Percentiles rank a stretch among this genome's conserved stretches.
These are phyloP conservation scores for Spergularia marina DNA, from an alignment of 148 eudicot species.

Conservation along the genomic window DNA sequence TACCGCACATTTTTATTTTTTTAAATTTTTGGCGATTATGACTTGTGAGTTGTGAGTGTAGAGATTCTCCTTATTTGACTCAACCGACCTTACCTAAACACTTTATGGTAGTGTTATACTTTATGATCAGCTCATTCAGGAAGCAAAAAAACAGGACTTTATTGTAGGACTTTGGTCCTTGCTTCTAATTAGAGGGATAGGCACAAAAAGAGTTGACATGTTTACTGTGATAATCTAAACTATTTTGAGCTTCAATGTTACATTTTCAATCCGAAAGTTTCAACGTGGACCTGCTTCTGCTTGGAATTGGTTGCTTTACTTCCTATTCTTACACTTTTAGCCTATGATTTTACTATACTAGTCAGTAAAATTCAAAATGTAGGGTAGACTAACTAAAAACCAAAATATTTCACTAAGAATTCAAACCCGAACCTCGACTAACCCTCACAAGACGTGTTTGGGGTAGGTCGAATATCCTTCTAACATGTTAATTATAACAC, in stretches of 20 bases:
- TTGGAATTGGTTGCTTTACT: slow-evolving; percentile 26
- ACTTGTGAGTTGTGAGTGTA: background rate
- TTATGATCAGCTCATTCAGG: slow-evolving; percentile 12
- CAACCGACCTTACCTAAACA: background rate
- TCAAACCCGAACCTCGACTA: too few species aligned
- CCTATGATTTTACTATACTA: too few species aligned
- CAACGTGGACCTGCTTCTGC: slow-evolving; percentile 24
- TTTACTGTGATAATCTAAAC: slow-evolving; percentile 20
- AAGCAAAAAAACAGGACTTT: slow-evolving; percentile 7
- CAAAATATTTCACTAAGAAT: too few species aligned
- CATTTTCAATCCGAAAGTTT: background rate
- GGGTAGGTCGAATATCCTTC: too few species aligned
- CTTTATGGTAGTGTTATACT: background rate
- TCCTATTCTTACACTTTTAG: too few species aligned
- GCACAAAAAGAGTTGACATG: slow-evolving; percentile 33
- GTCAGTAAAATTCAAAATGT: too few species aligned
- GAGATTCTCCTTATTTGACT: slow-evolving; percentile 31
- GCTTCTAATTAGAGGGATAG: slow-evolving; percentile 25
- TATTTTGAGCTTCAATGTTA: background rate
- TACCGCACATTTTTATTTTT: too few species aligned
- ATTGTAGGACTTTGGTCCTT: slow-evolving; percentile 18
- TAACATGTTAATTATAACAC: too few species aligned
- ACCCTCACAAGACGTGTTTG: too few species aligned
- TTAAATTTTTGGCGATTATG: background rate
- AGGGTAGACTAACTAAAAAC: too few species aligned